These are phyloP conservation scores for Stentor coeruleus DNA, from an alignment of 73 alveolate species.

Conservation along the genomic window DNA sequence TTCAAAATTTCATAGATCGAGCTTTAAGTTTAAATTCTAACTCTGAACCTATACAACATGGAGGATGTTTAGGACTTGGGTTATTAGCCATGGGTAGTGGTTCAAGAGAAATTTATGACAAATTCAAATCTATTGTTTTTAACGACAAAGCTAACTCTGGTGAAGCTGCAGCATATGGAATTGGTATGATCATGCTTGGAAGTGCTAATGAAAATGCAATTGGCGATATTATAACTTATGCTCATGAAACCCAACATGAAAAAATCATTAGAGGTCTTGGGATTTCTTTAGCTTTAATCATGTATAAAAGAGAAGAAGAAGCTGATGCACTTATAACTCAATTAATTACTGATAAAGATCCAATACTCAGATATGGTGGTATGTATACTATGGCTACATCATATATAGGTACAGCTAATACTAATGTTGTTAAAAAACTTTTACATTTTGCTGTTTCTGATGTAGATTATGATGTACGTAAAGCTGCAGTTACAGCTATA, in stretches of 20 bases:
- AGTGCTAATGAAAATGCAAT: slow-evolving; percentile 70
- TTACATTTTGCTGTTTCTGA: slow-evolving; percentile 93
- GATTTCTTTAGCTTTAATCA: slow-evolving; percentile 81
- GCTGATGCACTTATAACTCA: slow-evolving; percentile 85
- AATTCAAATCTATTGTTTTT: slow-evolving; percentile 66
- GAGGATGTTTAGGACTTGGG: slow-evolving; percentile 95
- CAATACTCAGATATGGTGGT: slow-evolving; percentile 92
- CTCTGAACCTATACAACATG: slow-evolving; percentile 89
- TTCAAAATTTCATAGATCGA: slow-evolving; percentile 45
- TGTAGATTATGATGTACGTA: slow-evolving; percentile 96
- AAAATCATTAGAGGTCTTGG: slow-evolving; percentile 84
- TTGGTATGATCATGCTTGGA: slow-evolving; percentile 93
- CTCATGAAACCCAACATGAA: slow-evolving; percentile 84
- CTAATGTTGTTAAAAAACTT: slow-evolving; percentile 86
- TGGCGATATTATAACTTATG: slow-evolving; percentile 64
- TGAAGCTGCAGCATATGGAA: slow-evolving; percentile 95
- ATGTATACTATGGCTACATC: slow-evolving; percentile 91
- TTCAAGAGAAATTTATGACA: slow-evolving; percentile 64
- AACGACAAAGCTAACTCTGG: slow-evolving; percentile 94
- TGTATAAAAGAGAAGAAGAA: slow-evolving; percentile 87
- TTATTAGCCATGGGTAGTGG: slow-evolving; percentile 86
- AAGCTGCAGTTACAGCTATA: slow-evolving; percentile 95
- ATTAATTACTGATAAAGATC: slow-evolving; percentile 71
- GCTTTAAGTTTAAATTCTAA: slow-evolving; percentile 50
- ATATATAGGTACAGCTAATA: slow-evolving; percentile 94